Base-by-base conservation (phyloP, 768 basidiomycete genomes). In the Leccinellum rugosiceps region DNA sequence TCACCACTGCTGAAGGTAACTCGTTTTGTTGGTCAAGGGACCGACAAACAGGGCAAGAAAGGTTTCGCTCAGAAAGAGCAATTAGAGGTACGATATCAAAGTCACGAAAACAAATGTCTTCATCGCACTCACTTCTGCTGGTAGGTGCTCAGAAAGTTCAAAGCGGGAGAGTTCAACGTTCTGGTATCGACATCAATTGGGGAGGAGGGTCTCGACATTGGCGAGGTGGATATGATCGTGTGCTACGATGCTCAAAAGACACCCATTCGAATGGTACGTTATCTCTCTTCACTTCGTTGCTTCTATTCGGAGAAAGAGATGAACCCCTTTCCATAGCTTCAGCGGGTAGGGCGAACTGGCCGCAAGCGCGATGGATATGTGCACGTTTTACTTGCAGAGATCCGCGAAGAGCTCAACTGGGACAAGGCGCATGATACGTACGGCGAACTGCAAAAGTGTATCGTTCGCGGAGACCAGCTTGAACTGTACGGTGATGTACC, bases 201-300 rank as follows among this genome's bases (percentile, higher is more conserved):
- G 21, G 97, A 99, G 74, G 97, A 99, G 72, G 97, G 97, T 56
- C 79, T 99, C 17, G 97, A 99, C 71, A 99, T 99, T 55, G 97
- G 97, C 31, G 95, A 97, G 70, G 88, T 99, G 15, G 97, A 99
- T 69, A 78, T 94, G 67, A 96, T 98, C 55, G 77, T 98, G 49
- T 98, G 95, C 66, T 99, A 98, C 70, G 97, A 99, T 63, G 87
- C 94, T 25, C 92, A 95, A 65, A 97, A 96, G 76, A 92, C 92
- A 1, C 90, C 95, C 1, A 94, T 98, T 60, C 92, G 95, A 56
- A 94, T 97, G 90, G 96, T 96, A 71, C 52, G 85, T 61, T 23
- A 46, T 38, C 34, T 31, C 57, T 46, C 32, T 28, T 32, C 8
- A 17, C 1, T 23, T n/a, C 10, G 26, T 34, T 23, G 1, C 34